Base-by-base conservation (phyloP, 345 rosid genomes). In the Gossypium sturtianum region DNA sequence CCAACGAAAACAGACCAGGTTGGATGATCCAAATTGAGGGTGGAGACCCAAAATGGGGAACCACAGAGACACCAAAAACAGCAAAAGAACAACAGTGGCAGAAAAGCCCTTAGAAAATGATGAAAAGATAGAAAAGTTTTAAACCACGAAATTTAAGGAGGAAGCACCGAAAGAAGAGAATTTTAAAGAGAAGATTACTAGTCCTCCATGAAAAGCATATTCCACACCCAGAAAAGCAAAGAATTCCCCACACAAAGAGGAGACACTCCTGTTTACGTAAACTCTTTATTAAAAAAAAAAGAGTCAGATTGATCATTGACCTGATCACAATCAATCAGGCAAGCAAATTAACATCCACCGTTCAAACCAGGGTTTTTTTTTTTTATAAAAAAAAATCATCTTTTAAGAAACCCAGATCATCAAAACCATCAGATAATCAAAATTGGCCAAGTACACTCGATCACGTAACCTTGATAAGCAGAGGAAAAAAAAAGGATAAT, bases 251-350 rank as follows among this genome's bases (percentile, higher is more conserved):
- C 23, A 80, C 72, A 66, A 81, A 71, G 77, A 76, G 79, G 81
- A 80, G 75, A 74, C 75, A 74, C 67, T 82, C 44, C 73, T 79
- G 73, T 75, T 82, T 84, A 87, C 86, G 87, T 78, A 84, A 85
- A 71, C 87, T 79, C 83, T 5, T 9, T 59, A 52, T 25, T 70
- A 5, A 34, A 34, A 34, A 29, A 76, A 76, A 64, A 67, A 74
- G 73, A 59, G 56, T 44, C 64, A 74, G 58, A 43, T 68, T 79
- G 80, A 81, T 80, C 81, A 54, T 71, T 77, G 81, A 82, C 82
- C 79, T 56, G 77, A 82, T 79, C 70, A 80, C 77, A n/a, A 71
- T 6, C 64, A 59, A 12, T 23, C 64, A 45, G 70, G 56, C 76
- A 80, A 78, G 75, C 81, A 77, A 77, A 73, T 22, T 19, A 75